Percentiles rank a stretch among this genome's conserved stretches.
Conservation (phyloP, 2,329 filamentous ascomycete species). For the Pseudomassariella vexata region DNA sequence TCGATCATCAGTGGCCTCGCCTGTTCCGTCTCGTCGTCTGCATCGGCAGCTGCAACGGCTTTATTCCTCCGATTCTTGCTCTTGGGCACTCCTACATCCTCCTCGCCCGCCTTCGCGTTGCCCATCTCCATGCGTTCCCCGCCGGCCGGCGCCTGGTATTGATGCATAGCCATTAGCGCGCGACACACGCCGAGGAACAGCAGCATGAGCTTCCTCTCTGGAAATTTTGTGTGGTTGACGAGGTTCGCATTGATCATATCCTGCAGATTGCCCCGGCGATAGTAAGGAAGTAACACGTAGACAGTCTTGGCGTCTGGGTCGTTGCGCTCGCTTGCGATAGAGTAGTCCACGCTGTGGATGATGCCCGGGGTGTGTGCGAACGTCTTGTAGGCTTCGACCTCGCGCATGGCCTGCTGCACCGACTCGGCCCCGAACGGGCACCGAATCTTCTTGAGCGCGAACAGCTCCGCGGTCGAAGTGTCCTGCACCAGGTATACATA, state of each 20-base stretch:
- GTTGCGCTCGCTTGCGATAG: constrained; percentile 48
- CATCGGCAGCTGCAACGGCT: constrained; percentile 42
- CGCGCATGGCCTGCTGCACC: constrained; percentile 88
- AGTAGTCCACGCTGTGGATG: constrained; percentile 40
- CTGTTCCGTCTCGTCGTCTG: constrained; percentile 68
- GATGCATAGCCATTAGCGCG: constrained; percentile 85
- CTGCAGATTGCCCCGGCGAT: constrained; percentile 89
- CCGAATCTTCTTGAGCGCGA: constrained; percentile 97
- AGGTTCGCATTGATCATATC: constrained; percentile 98
- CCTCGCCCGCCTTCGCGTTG: constrained; percentile 32
- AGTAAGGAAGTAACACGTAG: constrained; percentile 94
- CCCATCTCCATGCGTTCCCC: constrained; percentile 50
- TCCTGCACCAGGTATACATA: constrained; percentile 99
- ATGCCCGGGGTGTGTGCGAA: constrained; percentile 81
- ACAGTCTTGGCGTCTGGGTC: constrained; percentile 79
- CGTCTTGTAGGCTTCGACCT: constrained; percentile 93
- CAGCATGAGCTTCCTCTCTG: constrained; percentile 80
- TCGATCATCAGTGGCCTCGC: constrained; percentile 78
- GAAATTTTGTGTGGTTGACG: constrained; percentile 88
- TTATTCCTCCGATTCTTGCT: constrained; percentile 30
- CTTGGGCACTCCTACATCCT: constrained; percentile 31
- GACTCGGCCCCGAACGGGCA: constrained; percentile 97
- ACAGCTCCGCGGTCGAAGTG: constrained; percentile 73
- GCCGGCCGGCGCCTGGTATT: constrained; percentile 58
- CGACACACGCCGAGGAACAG: constrained; percentile 89